phyloP scores from a whole-genome alignment of 768 basidiomycete species.

The Candolleomyces eurysporus region DNA sequence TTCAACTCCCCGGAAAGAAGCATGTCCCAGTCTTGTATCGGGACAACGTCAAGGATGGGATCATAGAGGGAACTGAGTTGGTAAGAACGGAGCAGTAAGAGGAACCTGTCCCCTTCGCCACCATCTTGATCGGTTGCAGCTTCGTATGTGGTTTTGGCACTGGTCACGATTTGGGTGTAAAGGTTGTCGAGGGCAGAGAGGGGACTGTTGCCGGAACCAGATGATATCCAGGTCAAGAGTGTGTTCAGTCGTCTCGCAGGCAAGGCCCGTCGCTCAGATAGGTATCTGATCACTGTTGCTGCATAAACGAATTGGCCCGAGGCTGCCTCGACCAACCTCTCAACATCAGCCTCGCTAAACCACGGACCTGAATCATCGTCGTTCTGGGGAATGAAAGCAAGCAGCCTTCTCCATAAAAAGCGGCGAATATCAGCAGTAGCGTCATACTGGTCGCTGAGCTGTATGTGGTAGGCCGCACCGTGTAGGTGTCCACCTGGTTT shows the following conservation, averaged over 20 bases:
- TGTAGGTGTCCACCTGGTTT: background rate
- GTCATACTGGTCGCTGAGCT: conserved; percentile 2
- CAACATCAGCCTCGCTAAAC: conserved; percentile 7
- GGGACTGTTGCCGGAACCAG: background rate
- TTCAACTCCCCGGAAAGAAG: no score
- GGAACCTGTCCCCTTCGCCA: background rate
- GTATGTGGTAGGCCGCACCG: background rate
- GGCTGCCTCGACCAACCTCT: conserved; percentile 6
- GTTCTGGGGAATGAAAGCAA: background rate
- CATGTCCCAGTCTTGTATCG: no score
- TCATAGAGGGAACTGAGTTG: background rate
- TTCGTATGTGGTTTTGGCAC: background rate
- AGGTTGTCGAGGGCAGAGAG: conserved; percentile 5
- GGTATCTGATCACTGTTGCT: conserved; percentile 11
- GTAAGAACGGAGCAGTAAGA: background rate
- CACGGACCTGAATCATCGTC: background rate
- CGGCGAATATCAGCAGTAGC: conserved; percentile 2
- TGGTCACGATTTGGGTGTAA: conserved; percentile 5
- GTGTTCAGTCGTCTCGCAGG: background rate
- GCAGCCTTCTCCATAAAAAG: background rate
- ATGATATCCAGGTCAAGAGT: background rate
- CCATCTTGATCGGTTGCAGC: no score
- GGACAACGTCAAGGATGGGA: no score
- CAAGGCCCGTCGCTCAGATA: conserved; percentile 8
- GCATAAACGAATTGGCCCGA: conserved; percentile 16